Percentiles rank a stretch among this genome's conserved stretches.
Evolutionary conservation across 73 alveolate genomes (phyloP).

Genomic region (Paramecium octaurelia): DNA sequence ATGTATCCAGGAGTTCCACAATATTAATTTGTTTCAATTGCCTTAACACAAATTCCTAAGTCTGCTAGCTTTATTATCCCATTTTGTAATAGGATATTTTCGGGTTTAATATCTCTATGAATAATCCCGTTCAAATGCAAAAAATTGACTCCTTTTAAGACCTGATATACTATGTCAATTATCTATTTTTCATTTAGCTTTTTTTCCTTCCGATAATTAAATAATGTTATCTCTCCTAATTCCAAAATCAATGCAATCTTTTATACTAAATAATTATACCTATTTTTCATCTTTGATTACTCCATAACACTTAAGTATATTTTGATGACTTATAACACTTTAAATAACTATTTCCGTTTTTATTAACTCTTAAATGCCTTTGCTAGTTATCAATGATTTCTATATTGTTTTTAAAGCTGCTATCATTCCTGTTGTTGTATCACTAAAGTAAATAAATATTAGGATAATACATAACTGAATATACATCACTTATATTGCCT

Average conservation of each 20-base stretch:
- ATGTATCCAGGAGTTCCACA: slow-evolving; percentile 32
- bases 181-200: background rate
- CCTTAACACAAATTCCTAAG: slow-evolving; percentile 91
- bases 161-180: slow-evolving; percentile 45
- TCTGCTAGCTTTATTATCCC: slow-evolving; percentile 87
- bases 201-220: background rate
- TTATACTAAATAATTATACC: background rate
- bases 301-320: background rate
- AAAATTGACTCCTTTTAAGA: slow-evolving; percentile 69
- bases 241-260: background rate
- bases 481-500: slow-evolving; percentile 42
- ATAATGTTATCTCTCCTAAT: background rate
- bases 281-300: slow-evolving; percentile 14
- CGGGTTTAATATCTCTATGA: slow-evolving; percentile 44
- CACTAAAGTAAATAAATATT: background rate
- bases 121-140: slow-evolving; percentile 79
- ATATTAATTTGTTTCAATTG: background rate
- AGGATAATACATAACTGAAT: background rate
- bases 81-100: slow-evolving; percentile 64
- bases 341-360: background rate
- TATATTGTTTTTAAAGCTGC: slow-evolving; percentile 3
- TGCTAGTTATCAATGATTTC: background rate
- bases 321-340: background rate
- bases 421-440: slow-evolving; percentile 5
- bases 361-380: background rate